These are phyloP conservation scores for Lactarius deliciosus DNA, from an alignment of 768 basidiomycete species.

Conservation along the genomic window DNA sequence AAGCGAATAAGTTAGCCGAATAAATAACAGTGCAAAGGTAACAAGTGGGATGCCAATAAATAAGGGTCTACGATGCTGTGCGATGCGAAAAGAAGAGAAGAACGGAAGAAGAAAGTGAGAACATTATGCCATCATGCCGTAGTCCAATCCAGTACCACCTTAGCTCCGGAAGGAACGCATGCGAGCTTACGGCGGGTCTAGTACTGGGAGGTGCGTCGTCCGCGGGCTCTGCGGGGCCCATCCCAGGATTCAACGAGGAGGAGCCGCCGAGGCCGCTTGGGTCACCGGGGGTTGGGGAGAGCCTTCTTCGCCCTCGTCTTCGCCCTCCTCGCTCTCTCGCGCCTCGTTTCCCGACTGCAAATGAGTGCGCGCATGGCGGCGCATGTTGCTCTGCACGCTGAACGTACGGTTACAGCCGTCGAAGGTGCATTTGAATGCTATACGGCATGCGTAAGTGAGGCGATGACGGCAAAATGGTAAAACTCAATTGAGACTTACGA, in stretches of 20 bases:
- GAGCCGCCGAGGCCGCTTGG: background rate
- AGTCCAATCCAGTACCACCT: background rate
- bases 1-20: constrained; percentile 26
- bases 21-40: constrained; percentile 25
- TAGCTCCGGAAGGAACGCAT: constrained; percentile 14
- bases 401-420: constrained; percentile 78
- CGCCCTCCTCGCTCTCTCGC: constrained; percentile 22
- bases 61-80: constrained; percentile 19
- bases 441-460: constrained; percentile 21
- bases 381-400: constrained; percentile 88
- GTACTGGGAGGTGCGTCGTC: constrained; percentile 1
- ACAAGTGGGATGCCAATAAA: constrained; percentile 23
- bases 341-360: constrained; percentile 33
- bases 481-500: constrained; percentile 49
- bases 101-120: background rate
- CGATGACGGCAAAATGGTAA: constrained; percentile 13
- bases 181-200: constrained; percentile 8
- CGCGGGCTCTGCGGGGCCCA: constrained; percentile 12
- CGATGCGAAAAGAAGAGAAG: constrained; percentile 17
- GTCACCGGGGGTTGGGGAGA: constrained; percentile 21
- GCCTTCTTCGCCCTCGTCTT: constrained; percentile 28
- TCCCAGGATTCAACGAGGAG: constrained; percentile 16
- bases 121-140: constrained; percentile 17
- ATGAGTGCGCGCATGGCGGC: constrained; percentile 78
- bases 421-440: constrained; percentile 75